Conservation (phyloP, 2,329 filamentous ascomycete genomes). For the Trichoderma koningii region DNA sequence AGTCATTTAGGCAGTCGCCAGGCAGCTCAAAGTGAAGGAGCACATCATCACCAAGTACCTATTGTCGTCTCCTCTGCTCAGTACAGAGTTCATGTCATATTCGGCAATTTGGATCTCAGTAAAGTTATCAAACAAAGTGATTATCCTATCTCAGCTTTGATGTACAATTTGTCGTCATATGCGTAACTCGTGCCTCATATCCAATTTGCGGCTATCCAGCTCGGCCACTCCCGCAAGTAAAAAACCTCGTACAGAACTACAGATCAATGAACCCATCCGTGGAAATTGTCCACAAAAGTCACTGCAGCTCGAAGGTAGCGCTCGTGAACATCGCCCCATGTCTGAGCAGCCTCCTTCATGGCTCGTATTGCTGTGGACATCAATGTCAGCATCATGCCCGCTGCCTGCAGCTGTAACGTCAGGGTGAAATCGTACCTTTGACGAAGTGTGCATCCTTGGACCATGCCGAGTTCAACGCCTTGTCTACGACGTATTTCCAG, state of each 20-base stretch:
- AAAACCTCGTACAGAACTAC: no score
- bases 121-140: no score
- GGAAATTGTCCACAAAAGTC: constrained; percentile 72
- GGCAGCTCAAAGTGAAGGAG: constrained; percentile 1
- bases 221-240: not conserved
- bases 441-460: constrained; percentile 80
- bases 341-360: constrained; percentile 71
- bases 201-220: not conserved
- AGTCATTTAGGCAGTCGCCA: not conserved
- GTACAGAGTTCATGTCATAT: no score
- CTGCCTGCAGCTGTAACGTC: not conserved
- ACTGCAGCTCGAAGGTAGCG: constrained; percentile 69
- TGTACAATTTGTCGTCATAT: not conserved
- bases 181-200: not conserved
- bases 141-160: not conserved
- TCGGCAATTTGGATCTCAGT: no score
- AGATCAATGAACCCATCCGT: constrained; percentile 56
- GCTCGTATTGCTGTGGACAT: constrained; percentile 62
- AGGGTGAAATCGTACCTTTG: constrained; percentile 61
- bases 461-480: constrained; percentile 68
- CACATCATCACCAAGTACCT: not conserved
- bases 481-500: constrained; percentile 76
- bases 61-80: not conserved
- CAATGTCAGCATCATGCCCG: constrained; percentile 19
- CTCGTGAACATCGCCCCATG: constrained; percentile 70